Percentiles rank a stretch among this genome's conserved stretches.
Evolutionary conservation across 1,284 basidiomycete genomes (phyloP).

Genomic region (Ganoderma leucocontextum): DNA sequence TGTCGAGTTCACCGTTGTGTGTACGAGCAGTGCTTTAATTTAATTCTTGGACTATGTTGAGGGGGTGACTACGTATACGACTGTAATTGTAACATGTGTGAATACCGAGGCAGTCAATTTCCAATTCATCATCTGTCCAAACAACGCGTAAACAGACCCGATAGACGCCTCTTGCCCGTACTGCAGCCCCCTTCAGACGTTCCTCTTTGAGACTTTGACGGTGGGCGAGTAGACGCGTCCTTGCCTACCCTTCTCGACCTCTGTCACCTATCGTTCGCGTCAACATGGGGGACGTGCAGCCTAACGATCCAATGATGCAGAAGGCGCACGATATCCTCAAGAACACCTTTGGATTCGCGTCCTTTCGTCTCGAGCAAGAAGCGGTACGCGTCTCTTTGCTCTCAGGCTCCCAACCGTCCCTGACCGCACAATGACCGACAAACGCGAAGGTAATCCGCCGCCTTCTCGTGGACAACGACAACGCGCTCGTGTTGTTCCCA

Average conservation of each 20-base stretch:
- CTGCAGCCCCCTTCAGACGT: background rate
- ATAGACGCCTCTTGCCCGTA: constrained; percentile 6
- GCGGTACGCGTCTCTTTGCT: constrained; percentile 36
- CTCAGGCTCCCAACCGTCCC: background rate
- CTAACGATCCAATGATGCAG: constrained; percentile 38
- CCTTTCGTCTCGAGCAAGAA: constrained; percentile 50
- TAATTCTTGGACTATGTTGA: constrained; percentile 22
- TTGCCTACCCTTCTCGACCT: background rate
- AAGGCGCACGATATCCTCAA: constrained; percentile 42
- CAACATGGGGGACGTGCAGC: background rate
- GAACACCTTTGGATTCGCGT: constrained; percentile 45
- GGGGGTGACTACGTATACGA: constrained; percentile 20
- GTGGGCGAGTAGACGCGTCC: background rate
- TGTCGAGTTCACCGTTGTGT: constrained; percentile 24
- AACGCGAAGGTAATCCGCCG: constrained; percentile 44
- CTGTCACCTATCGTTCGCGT: background rate
- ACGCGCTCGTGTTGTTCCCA: constrained; percentile 49
- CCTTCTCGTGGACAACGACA: constrained; percentile 49
- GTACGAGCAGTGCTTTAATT: constrained; percentile 24
- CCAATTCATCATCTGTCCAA: constrained; percentile 12
- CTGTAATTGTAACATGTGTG: constrained; percentile 11
- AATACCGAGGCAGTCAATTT: background rate
- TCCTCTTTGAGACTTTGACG: background rate
- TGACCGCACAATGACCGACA: constrained; percentile 6
- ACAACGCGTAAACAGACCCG: constrained; percentile 30